Percentiles rank a stretch among this genome's conserved stretches.
Evolutionary conservation across 495 filamentous ascomycete genomes (phyloP).

Genomic region (Bacidia gigantensis): DNA sequence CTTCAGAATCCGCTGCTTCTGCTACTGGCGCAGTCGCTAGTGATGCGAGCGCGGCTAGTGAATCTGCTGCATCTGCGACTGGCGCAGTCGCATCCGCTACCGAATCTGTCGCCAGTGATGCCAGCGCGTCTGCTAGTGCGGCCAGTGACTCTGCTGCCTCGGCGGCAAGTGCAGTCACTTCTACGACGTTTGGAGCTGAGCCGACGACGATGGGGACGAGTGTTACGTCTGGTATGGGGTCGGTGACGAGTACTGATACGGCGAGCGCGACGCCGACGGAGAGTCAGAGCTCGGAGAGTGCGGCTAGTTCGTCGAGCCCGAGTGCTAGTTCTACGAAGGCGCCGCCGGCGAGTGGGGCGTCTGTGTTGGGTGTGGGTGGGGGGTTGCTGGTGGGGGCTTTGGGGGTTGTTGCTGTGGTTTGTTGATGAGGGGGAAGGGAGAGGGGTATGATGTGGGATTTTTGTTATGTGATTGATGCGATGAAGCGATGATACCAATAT

Average conservation of each 20-base stretch:
- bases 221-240: background rate
- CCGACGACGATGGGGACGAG: background rate
- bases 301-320: constrained; percentile 5
- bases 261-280: background rate
- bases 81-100: constrained; percentile 3
- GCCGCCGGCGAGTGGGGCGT: background rate
- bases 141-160: constrained; percentile 4
- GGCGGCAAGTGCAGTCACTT: background rate
- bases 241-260: background rate
- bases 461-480: background rate
- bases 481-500: background rate
- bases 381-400: background rate
- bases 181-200: background rate
- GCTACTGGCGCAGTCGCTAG: background rate
- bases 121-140: too few relatives aligned
- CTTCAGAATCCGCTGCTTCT: background rate
- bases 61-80: background rate
- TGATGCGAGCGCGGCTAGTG: constrained; percentile 5
- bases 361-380: background rate
- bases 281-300: background rate
- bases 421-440: background rate
- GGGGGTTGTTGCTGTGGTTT: background rate
- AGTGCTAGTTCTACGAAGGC: constrained; percentile 11
- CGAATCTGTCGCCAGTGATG: constrained; percentile 2
- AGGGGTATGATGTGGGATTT: background rate